phyloP scores from a whole-genome alignment of 139 green algal genomes.

The Asterochloris erici region DNA sequence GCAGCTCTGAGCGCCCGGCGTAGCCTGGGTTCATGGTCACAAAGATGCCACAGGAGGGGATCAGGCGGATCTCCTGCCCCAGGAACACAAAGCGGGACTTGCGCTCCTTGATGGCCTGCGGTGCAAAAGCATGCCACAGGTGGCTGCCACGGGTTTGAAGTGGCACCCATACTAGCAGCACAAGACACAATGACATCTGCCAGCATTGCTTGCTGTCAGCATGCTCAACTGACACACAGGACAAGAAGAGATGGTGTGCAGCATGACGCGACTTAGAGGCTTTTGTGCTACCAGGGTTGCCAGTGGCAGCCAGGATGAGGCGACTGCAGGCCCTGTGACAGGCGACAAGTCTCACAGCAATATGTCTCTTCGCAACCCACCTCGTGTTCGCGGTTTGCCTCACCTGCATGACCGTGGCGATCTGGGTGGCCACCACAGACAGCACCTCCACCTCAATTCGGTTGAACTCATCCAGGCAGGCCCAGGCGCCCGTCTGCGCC shows the following conservation, averaged over 20 bases:
- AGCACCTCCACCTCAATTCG: conserved; percentile 87
- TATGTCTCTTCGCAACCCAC: neutral
- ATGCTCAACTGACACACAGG: too few relatives aligned
- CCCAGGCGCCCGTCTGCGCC: conserved; percentile 79
- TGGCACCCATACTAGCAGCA: too few relatives aligned
- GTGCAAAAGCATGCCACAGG: too few relatives aligned
- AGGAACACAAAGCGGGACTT: conserved; percentile 71
- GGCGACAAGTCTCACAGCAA: neutral
- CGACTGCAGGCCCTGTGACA: too few relatives aligned
- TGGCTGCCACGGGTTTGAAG: too few relatives aligned
- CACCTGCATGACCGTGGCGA: conserved; percentile 67
- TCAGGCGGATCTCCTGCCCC: conserved; percentile 76
- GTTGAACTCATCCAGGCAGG: conserved; percentile 89
- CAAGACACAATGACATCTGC: too few relatives aligned
- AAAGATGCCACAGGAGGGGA: conserved; percentile 78
- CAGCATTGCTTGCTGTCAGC: too few relatives aligned
- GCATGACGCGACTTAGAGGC: too few relatives aligned
- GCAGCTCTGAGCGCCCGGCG: conserved; percentile 59
- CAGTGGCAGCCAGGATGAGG: neutral
- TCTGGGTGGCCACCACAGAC: conserved; percentile 80
- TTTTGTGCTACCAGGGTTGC: too few relatives aligned
- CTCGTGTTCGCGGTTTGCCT: neutral
- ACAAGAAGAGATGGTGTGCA: too few relatives aligned
- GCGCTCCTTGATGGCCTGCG: conserved; percentile 78
- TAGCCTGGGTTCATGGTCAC: conserved; percentile 91